Evolutionary conservation across 73 alveolate genomes (phyloP), one percentile per base, ranked within the genome.

Genomic region (Breviolum minutum): DNA sequence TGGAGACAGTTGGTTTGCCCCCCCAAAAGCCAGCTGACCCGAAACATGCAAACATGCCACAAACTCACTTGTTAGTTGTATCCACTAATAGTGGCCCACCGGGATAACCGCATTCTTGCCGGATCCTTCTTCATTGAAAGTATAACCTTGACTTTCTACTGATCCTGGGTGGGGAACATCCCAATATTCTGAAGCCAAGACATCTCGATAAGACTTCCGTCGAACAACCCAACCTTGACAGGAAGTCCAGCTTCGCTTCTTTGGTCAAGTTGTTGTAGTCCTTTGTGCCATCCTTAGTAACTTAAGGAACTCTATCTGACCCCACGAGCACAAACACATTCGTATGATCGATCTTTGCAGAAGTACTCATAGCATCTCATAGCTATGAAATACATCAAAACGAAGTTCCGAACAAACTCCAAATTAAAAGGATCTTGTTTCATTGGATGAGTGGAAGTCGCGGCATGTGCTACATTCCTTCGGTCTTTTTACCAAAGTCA

Each of bases 211-310:
- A 19, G 68, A 7, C 87, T 7, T 80, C 29, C 12, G 17, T 40
- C 7, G 14, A 40, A 11, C 20, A 29, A 7, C 54, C 88, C 63
- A 40, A 32, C 97, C 97, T 90, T 24, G 97, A 69, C 88, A 90
- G 97, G 74, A 90, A 90, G 77, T 90, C 97, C 26, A 71, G 74
- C 97, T 90, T 90, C 63, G 82, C 74, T n/a, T 90, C 97, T 63
- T 90, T 90, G 74, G 88, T 90, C 97, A 90, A 29, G 88, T 60
- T 76, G 54, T 22, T 63, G 62, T 71, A 90, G 88, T 90, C 97
- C n/a, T 40, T 60, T 63, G 48, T 63, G 17, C 48, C 40, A 70
- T 89, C 86, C 86, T 40, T 20, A n/a, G 93, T 5, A 10, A 48
- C 54, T 40, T 40, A 40, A 40, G 54, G 5, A 40, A 40, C 54